Evolutionary conservation across 768 basidiomycete genomes (phyloP).

Genomic region (Hirschioporus abietinus): DNA sequence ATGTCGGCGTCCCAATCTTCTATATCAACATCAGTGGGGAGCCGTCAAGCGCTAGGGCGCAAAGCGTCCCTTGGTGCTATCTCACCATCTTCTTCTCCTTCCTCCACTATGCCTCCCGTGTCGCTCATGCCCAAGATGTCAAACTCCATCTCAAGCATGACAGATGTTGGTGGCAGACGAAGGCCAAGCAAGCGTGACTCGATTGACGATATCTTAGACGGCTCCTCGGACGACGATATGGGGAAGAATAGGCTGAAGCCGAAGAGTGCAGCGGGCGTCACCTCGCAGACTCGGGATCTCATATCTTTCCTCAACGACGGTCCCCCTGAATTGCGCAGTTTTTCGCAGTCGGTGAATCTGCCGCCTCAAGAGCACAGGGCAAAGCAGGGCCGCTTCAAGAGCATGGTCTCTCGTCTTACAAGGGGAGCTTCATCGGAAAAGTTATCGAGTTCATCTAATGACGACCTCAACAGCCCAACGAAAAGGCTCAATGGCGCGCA

Average conservation of each 20-base stretch:
- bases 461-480: slow-evolving; percentile 3
- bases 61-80: slow-evolving; percentile 28
- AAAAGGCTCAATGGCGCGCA: slow-evolving; percentile 23
- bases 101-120: slow-evolving; percentile 41
- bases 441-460: slow-evolving; percentile 7
- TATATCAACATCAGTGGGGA: slow-evolving; percentile 51
- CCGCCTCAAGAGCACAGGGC: slow-evolving; percentile 46
- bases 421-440: slow-evolving; percentile 29
- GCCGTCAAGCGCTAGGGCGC: slow-evolving; percentile 64
- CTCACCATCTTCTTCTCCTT: slow-evolving; percentile 22
- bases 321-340: slow-evolving; percentile 40
- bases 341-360: slow-evolving; percentile 29
- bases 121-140: slow-evolving; percentile 23
- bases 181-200: background rate
- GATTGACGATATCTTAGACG: slow-evolving; percentile 68
- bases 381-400: slow-evolving; percentile 57
- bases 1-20: slow-evolving; percentile 31
- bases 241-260: slow-evolving; percentile 8
- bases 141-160: slow-evolving; percentile 20
- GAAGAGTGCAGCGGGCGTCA: slow-evolving; percentile 25
- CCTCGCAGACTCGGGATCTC: slow-evolving; percentile 45
- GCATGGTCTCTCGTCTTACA: slow-evolving; percentile 79
- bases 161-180: slow-evolving; percentile 13
- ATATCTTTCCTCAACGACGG: slow-evolving; percentile 54
- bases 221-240: slow-evolving; percentile 55